Evolutionary conservation across 352 stramenopile genomes (phyloP).

Genomic region (Saprolegnia parasitica): DNA sequence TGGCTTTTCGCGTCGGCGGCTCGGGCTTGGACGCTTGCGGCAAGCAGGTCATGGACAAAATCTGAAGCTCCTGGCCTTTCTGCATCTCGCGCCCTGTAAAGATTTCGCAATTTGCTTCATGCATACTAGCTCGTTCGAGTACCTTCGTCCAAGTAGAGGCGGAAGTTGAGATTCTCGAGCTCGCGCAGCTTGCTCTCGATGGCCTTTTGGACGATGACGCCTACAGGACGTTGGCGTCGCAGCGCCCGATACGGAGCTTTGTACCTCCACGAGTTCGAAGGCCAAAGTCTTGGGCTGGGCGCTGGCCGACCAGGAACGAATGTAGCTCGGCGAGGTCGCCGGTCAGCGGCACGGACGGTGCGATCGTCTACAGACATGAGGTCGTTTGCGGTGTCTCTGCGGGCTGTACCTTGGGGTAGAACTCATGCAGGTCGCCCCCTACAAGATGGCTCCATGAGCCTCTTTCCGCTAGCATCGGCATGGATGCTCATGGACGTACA

Average conservation of each 20-base stretch:
- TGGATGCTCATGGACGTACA: background rate
- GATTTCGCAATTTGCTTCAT: background rate
- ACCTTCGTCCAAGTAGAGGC: constrained; percentile 77
- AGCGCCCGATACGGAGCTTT: background rate
- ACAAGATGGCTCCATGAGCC: background rate
- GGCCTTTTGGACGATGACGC: constrained; percentile 53
- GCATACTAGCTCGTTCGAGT: background rate
- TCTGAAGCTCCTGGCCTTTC: constrained; percentile 20
- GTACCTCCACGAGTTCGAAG: constrained; percentile 48
- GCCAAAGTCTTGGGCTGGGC: constrained; percentile 30
- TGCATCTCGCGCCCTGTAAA: constrained; percentile 17
- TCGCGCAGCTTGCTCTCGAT: constrained; percentile 66
- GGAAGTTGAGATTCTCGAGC: constrained; percentile 79
- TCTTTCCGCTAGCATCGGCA: background rate
- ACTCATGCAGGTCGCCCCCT: constrained; percentile 28
- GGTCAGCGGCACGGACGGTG: constrained; percentile 43
- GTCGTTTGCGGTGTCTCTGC: background rate
- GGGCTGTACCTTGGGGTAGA: constrained; percentile 24
- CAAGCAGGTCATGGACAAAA: background rate
- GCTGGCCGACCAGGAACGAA: constrained; percentile 54
- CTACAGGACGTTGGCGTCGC: constrained; percentile 30
- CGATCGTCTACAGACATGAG: constrained; percentile 44
- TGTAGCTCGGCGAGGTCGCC: constrained; percentile 53
- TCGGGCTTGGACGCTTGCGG: too few species aligned
- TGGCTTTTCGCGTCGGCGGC: background rate